Evolutionary conservation across 179 eudicot species (phyloP).

Genomic region (Drosera spatulata): DNA sequence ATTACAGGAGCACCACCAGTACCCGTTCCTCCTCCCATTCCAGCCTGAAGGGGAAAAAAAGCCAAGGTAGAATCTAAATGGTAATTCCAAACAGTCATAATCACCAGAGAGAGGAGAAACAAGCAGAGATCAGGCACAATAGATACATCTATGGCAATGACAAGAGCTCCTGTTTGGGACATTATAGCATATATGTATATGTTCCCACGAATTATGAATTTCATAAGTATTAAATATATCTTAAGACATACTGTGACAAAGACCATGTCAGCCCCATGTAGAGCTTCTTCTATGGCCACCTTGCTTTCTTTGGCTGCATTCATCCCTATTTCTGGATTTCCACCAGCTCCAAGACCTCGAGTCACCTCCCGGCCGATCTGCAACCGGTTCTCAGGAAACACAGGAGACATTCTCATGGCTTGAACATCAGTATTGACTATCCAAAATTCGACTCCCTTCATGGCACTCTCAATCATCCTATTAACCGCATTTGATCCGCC

Average conservation of each 20-base stretch:
- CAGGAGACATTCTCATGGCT: conserved; percentile 90
- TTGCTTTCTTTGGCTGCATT: conserved; percentile 94
- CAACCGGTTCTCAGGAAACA: conserved; percentile 53
- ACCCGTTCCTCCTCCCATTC: conserved; percentile 99
- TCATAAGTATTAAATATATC: neutral
- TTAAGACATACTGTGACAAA: conserved; percentile 66
- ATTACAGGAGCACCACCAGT: conserved; percentile 92
- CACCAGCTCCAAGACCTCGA: conserved; percentile 96
- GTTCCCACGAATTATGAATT: too few species aligned
- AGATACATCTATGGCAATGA: too few species aligned
- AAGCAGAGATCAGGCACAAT: neutral
- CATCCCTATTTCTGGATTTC: conserved; percentile 88
- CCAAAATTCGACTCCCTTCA: conserved; percentile 96
- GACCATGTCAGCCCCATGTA: conserved; percentile 90
- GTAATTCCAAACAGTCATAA: too few species aligned
- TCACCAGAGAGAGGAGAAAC: neutral
- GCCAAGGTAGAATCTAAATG: too few species aligned
- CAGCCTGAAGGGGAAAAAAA: conserved; percentile 47
- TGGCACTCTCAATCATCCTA: conserved; percentile 85
- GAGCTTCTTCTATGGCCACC: conserved; percentile 68
- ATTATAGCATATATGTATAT: too few species aligned
- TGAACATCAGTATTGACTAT: conserved; percentile 90
- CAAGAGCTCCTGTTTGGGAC: too few species aligned
- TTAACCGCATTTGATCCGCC: conserved; percentile 98
- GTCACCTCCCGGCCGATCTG: conserved; percentile 93